A percentile compares a stretch with the other conserved stretches of the same genome.
phyloP scores from a whole-genome alignment of 306 rosid genomes.

The Vigna reflexopilosa region DNA sequence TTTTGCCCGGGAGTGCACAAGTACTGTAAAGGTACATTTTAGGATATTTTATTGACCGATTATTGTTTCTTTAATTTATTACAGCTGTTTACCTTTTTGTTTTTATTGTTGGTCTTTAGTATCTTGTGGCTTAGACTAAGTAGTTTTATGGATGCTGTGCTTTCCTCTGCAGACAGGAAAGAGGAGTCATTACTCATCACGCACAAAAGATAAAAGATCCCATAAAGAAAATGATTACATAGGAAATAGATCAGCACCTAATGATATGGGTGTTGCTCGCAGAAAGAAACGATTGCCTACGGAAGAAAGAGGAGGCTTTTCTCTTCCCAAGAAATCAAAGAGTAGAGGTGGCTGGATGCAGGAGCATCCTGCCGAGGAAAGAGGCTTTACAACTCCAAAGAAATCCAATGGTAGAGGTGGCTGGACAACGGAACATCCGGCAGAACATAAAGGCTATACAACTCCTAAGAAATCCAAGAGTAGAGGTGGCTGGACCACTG shows the following conservation, averaged over 20 bases:
- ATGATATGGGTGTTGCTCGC: slow-evolving; percentile 51
- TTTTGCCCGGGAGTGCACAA: slow-evolving; percentile 87
- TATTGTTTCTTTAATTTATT: slow-evolving; percentile 10
- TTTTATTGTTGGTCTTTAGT: not conserved
- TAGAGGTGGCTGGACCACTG: slow-evolving; percentile 58
- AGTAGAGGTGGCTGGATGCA: slow-evolving; percentile 55
- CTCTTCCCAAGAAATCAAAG: slow-evolving; percentile 46
- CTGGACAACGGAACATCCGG: slow-evolving; percentile 56
- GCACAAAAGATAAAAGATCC: slow-evolving; percentile 48
- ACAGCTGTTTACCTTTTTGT: not conserved
- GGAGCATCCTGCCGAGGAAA: slow-evolving; percentile 58
- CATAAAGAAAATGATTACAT: slow-evolving; percentile 54
- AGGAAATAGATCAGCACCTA: slow-evolving; percentile 66
- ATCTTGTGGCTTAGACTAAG: slow-evolving; percentile 9
- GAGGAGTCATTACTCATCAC: slow-evolving; percentile 54
- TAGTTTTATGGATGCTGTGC: not conserved
- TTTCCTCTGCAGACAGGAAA: slow-evolving; percentile 55
- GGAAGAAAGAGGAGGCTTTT: slow-evolving; percentile 50
- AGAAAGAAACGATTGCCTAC: slow-evolving; percentile 54
- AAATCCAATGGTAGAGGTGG: slow-evolving; percentile 55
- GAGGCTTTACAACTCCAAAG: slow-evolving; percentile 39
- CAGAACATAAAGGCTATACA: slow-evolving; percentile 42
- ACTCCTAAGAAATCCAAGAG: slow-evolving; percentile 58
- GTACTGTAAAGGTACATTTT: slow-evolving; percentile 55
- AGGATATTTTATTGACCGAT: not conserved